Percentiles rank a stretch among this genome's conserved stretches.
phyloP scores from a whole-genome alignment of 108 stramenopile genomes.

The Fragilaria radians region DNA sequence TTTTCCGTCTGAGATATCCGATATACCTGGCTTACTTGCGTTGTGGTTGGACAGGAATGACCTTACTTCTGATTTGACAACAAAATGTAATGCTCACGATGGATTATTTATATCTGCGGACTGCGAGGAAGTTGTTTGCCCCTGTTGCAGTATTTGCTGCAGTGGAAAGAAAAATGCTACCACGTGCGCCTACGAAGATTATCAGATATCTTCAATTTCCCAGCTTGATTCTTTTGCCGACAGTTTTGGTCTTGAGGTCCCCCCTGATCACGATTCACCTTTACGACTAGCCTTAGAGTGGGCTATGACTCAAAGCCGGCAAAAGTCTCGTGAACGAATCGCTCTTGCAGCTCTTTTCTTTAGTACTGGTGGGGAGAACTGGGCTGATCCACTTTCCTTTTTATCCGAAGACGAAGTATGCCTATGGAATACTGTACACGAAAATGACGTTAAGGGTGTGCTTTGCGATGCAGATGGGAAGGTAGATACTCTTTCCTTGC shows the following conservation, averaged over 20 bases:
- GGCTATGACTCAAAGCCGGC: neutral
- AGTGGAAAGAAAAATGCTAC: too few species aligned
- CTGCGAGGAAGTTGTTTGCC: neutral
- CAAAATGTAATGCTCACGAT: neutral
- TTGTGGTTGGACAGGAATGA: neutral
- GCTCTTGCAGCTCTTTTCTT: slow-evolving; percentile 33
- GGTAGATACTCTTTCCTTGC: neutral
- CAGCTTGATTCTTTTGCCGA: neutral
- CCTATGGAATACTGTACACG: slow-evolving; percentile 10
- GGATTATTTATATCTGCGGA: neutral
- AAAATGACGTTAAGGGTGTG: neutral
- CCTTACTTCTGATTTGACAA: neutral
- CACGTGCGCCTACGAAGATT: too few species aligned
- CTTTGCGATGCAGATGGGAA: neutral
- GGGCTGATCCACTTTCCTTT: slow-evolving; percentile 19
- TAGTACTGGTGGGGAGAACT: slow-evolving; percentile 33
- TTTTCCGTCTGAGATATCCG: neutral
- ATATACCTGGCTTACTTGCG: neutral
- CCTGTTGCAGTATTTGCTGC: neutral
- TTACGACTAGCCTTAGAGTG: neutral
- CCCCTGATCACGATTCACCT: neutral
- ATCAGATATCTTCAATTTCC: too few species aligned
- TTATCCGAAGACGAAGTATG: slow-evolving; percentile 23
- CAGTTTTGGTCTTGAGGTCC: too few species aligned
- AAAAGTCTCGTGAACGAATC: slow-evolving; percentile 14